phyloP scores from a whole-genome alignment of 2,329 filamentous ascomycete species.

The Celoporthe dispersa region DNA sequence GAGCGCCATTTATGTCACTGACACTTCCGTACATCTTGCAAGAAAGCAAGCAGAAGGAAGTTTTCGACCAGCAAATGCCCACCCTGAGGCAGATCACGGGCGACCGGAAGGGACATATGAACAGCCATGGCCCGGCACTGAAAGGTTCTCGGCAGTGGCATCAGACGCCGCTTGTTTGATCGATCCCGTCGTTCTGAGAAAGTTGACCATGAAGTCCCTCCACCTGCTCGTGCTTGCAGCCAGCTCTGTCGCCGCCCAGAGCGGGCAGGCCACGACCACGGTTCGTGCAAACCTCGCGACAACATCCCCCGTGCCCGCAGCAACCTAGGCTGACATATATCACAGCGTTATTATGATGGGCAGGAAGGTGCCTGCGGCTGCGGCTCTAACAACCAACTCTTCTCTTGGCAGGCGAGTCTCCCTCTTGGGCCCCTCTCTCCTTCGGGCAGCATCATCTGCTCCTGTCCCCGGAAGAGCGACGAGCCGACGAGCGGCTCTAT shows the following conservation, averaged over 20 bases:
- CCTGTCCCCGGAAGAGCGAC: background rate
- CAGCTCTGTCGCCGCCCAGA: slow-evolving; percentile 21
- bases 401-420: slow-evolving; percentile 20
- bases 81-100: background rate
- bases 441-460: background rate
- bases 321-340: background rate
- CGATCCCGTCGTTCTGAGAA: background rate
- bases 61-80: background rate
- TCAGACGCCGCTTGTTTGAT: background rate
- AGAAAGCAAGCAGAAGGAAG: background rate
- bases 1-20: background rate
- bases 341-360: slow-evolving; percentile 28
- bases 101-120: background rate
- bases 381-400: slow-evolving; percentile 9
- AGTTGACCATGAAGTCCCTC: slow-evolving; percentile 15
- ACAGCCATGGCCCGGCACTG: background rate
- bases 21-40: background rate
- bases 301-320: background rate
- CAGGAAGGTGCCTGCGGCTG: slow-evolving; percentile 25
- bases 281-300: background rate
- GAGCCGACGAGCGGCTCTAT: background rate
- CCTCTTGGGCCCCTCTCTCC: background rate
- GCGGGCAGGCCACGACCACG: slow-evolving; percentile 27
- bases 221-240: slow-evolving; percentile 9
- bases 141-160: background rate